Conservation (phyloP, 1,284 basidiomycete species). For the Paramarasmius palmivorus region DNA sequence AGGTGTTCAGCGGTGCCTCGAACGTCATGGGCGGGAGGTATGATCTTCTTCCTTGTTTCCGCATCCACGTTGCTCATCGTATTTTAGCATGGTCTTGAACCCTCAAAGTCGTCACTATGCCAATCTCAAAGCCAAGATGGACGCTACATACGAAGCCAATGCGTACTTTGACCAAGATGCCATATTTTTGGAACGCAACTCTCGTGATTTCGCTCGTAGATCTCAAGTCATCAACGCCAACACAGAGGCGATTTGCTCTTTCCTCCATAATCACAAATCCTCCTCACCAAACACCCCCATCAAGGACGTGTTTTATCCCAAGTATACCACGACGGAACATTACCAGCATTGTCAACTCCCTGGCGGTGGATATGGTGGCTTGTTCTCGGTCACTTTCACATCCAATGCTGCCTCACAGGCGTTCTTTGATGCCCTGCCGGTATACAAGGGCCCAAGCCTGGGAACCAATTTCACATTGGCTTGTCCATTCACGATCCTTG, state of each 20-base stretch:
- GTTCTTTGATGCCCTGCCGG: slow-evolving; percentile 87
- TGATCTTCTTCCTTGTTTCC: slow-evolving; percentile 22
- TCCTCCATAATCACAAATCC: slow-evolving; percentile 63
- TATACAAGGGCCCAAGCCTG: slow-evolving; percentile 90
- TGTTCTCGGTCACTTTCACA: slow-evolving; percentile 91
- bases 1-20: slow-evolving; percentile 93
- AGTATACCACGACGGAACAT: slow-evolving; percentile 73
- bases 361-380: slow-evolving; percentile 81
- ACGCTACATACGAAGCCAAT: slow-evolving; percentile 77
- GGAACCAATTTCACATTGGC: slow-evolving; percentile 97
- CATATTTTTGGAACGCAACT: slow-evolving; percentile 97
- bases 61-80: not conserved
- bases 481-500: slow-evolving; percentile 91
- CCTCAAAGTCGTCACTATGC: slow-evolving; percentile 72
- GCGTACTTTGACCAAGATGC: slow-evolving; percentile 89
- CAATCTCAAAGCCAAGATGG: slow-evolving; percentile 62
- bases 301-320: slow-evolving; percentile 90
- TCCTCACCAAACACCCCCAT: slow-evolving; percentile 49
- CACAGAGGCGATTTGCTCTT: slow-evolving; percentile 80
- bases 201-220: slow-evolving; percentile 85
- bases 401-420: slow-evolving; percentile 66
- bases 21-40: slow-evolving; percentile 99
- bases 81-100: slow-evolving; percentile 80
- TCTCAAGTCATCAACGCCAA: slow-evolving; percentile 83
- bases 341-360: slow-evolving; percentile 69